Evolutionary conservation across 2,329 filamentous ascomycete genomes (phyloP).

Genomic region (Penicillium sp.): DNA sequence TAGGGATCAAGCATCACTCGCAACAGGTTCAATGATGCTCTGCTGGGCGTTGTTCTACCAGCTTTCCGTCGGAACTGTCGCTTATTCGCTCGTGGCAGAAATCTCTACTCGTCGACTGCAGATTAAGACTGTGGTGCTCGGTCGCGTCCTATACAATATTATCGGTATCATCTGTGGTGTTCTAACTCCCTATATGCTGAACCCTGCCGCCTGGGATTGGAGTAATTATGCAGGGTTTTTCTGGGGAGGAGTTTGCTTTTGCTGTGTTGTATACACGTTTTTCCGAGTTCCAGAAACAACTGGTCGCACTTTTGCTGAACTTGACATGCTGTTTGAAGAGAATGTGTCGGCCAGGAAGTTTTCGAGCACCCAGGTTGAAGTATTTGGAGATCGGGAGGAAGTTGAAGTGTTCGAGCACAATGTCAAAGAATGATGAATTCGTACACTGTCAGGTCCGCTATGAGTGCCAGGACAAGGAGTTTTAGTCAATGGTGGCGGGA

Average conservation of each 20-base stretch:
- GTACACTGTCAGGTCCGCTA: neutral
- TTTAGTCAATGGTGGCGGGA: neutral
- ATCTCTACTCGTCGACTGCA: slow-evolving; percentile 55
- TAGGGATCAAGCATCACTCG: slow-evolving; percentile 5
- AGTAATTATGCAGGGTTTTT: slow-evolving; percentile 40
- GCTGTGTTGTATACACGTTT: slow-evolving; percentile 42
- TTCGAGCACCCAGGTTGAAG: slow-evolving; percentile 34
- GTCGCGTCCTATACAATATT: slow-evolving; percentile 52
- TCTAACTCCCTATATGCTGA: slow-evolving; percentile 75
- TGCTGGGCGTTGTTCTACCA: neutral
- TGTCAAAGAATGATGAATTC: neutral
- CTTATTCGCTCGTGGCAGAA: slow-evolving; percentile 45
- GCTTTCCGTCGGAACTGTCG: slow-evolving; percentile 21
- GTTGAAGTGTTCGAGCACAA: neutral
- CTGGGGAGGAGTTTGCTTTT: slow-evolving; percentile 36
- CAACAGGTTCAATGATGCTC: neutral
- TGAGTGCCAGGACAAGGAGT: neutral
- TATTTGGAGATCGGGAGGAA: neutral
- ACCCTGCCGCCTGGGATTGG: slow-evolving; percentile 37
- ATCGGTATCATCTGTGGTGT: slow-evolving; percentile 56
- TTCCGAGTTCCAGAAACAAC: slow-evolving; percentile 47
- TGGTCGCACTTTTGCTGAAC: slow-evolving; percentile 40
- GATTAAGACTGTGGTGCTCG: slow-evolving; percentile 55
- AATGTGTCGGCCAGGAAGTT: slow-evolving; percentile 40
- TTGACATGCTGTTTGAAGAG: slow-evolving; percentile 43